phyloP scores from a whole-genome alignment of 495 filamentous ascomycete species.

The Bacidia rubella region DNA sequence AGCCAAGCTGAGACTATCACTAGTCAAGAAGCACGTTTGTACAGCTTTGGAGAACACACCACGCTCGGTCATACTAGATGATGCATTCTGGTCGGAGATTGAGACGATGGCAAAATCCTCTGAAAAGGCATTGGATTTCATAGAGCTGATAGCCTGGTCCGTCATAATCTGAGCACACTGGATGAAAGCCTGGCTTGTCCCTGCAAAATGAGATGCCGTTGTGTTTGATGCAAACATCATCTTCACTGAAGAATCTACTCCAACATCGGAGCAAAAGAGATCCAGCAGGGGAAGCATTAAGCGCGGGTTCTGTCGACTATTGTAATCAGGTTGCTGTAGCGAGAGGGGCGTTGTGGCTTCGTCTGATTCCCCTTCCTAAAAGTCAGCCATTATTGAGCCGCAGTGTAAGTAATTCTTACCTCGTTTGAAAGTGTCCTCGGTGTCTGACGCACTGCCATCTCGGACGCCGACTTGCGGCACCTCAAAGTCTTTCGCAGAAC shows the following conservation, averaged over 20 bases:
- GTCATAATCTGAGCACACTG: slow-evolving; percentile 8
- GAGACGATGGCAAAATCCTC: background rate
- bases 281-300: too few species aligned
- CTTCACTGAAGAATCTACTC: background rate
- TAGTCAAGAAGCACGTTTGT: too few species aligned
- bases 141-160: background rate
- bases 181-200: slow-evolving; percentile 5
- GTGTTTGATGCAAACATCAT: background rate
- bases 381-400: too few species aligned
- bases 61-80: too few species aligned
- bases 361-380: too few species aligned
- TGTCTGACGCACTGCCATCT: slow-evolving; percentile 7
- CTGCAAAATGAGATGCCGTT: background rate
- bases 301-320: too few species aligned
- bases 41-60: too few species aligned
- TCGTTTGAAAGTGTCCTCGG: slow-evolving; percentile 1
- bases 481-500: background rate
- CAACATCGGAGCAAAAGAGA: background rate
- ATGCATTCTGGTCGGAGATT: too few species aligned
- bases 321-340: too few species aligned
- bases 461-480: background rate
- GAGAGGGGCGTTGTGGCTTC: too few species aligned
- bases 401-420: too few species aligned
- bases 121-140: background rate
- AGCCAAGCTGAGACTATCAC: too few species aligned